Evolutionary conservation across 2,329 filamentous ascomycete species (phyloP).

Genomic region (Ciborinia camelliae): DNA sequence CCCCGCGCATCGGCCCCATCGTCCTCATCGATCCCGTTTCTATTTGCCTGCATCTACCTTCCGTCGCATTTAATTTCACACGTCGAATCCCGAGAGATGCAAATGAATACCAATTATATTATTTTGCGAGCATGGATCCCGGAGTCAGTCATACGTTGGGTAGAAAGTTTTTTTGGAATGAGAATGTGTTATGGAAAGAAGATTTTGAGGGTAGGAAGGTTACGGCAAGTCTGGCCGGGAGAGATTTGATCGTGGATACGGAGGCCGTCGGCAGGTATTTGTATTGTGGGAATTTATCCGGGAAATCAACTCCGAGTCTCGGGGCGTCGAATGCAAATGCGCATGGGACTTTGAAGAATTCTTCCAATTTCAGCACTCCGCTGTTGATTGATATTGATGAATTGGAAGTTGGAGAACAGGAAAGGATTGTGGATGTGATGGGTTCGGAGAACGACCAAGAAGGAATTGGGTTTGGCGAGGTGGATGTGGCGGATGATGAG

Average conservation of each 20-base stretch:
- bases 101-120: conserved; percentile 58
- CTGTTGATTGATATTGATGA: conserved; percentile 14
- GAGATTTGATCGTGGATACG: conserved; percentile 55
- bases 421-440: background rate
- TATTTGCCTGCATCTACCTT: conserved; percentile 57
- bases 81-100: conserved; percentile 43
- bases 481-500: conserved; percentile 27
- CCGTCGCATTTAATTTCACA: conserved; percentile 62
- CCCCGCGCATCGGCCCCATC: conserved; percentile 46
- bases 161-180: conserved; percentile 58
- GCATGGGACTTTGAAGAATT: background rate
- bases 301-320: conserved; percentile 20
- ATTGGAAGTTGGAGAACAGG: background rate
- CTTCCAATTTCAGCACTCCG: background rate
- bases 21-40: conserved; percentile 59
- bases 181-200: conserved; percentile 60
- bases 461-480: conserved; percentile 16
- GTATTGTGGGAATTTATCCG: conserved; percentile 31
- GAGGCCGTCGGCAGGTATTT: conserved; percentile 52
- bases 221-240: conserved; percentile 49
- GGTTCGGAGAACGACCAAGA: background rate
- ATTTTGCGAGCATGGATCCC: conserved; percentile 58
- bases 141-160: conserved; percentile 55
- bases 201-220: conserved; percentile 45
- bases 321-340: conserved; percentile 28